Evolutionary conservation across 2,329 filamentous ascomycete genomes (phyloP), one percentile per base, ranked within the genome.

Genomic region (Ceratocystis cubensis): DNA sequence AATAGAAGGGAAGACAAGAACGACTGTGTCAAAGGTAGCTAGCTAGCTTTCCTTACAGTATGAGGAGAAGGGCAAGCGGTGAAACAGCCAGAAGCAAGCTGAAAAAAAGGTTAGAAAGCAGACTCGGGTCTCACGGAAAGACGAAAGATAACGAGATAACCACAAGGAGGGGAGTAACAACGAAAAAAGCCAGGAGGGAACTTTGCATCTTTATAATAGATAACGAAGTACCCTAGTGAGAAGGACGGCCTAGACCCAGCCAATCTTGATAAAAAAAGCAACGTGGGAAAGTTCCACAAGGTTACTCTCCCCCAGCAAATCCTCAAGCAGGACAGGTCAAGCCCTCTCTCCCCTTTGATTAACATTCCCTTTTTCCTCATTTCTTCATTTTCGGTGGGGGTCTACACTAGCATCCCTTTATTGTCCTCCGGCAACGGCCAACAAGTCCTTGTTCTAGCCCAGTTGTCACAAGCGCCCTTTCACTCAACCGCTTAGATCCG

Each of bases 371-470:
- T 62, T n/a, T 64, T 20, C 41, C 15, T 46, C 44, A 10, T 50
- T 28, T 22, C 20, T 41, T 64, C 13, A 8, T 13, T 53, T n/a
- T 37, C 1, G 37, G 10, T 41, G 8, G 37, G 37, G 37, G 37
- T 13, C 10, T 37, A 37, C 8, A 13, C 37, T 4, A 41, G 10
- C 13, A 59, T 53, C 15, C 48, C 48, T 53, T 53, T 28, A 25
- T 53, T 53, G 5, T 2, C 28, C 53, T 59, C 53, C 53, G 53
- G 53, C 53, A 59, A 59, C 53, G 53, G 53, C 25, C 53, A 59
- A 33, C 25, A 59, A 33, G 28, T 17, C 7, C 53, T 30, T 59
- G 5, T 59, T 33, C 28, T 59, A 17, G 53, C 53, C 53, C 37
- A 45, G 25, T 8, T 28, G n/a, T 48, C 4, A 13, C 15, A 33